Base-by-base conservation (phyloP, 768 basidiomycete species). In the Calocybe cyanea region DNA sequence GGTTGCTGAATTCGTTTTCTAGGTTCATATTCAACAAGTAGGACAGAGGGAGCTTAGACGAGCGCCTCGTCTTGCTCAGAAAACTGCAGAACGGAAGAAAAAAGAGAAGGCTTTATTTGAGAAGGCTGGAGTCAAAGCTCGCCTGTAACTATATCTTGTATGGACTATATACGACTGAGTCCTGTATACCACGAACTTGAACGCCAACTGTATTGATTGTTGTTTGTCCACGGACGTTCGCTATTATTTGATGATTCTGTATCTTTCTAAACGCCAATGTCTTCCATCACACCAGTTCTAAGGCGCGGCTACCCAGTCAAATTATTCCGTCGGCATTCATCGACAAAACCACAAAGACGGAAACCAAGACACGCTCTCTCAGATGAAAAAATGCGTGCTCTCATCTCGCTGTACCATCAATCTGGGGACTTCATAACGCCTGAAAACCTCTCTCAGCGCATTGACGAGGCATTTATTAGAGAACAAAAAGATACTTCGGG, bases 21-120 rank as follows among this genome's bases (percentile, higher is more conserved):
- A 90, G 77, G 91, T 96, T 2, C 94, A 98, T 66, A 85, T 96
- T 41, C 92, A 94, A 63, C 94, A 98, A 67, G 87, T 98, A 35
- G 95, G 94, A 7, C 85, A 86, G 58, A 73, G 83, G 36, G 95
- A 97, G 66, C 71, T 97, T 53, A 87, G 78, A 67, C 82, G 91
- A 19, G 90, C 83, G 1, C 77, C 78, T 0, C 73, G 50, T 10
- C 66, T 96, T 2, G 72, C 64, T 19, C 70, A 76, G 59, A 79
- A 76, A 49, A 67, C 75, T 4, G 69, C 67, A 10, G 81, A 79
- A 48, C 58, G 75, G 36, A 77, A 76, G 63, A 71, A 71, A 67
- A 86, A 72, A 61, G 84, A 91, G 61, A 70, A 64, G n/a, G 70
- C 58, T 5, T 58, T 89, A 40, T 63, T 87, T 54, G 69, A 75